Base-by-base conservation (phyloP, 148 eudicot species). In the Agrostemma githago region DNA sequence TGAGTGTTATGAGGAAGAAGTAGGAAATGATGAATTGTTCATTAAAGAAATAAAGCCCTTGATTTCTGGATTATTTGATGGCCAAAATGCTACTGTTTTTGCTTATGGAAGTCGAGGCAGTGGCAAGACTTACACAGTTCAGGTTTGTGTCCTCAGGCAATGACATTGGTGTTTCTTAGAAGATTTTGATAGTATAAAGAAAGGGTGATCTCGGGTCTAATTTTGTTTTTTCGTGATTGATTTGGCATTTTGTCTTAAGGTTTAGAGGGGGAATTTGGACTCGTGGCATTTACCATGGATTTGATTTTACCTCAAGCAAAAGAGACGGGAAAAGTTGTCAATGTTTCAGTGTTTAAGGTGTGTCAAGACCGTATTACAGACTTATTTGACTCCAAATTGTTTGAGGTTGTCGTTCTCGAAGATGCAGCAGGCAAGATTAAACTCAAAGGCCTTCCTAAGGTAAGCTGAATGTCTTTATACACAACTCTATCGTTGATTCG, bases 391-490 rank as follows among this genome's bases (percentile, higher is more conserved):
- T 73, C 89, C n/a, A 85, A n/a, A n/a, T n/a, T n/a, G n/a, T n/a
- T n/a, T n/a, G n/a, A n/a, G n/a, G n/a, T n/a, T n/a, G n/a, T n/a
- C 44, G 82, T 92, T 16, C 75, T 88, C 20, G 97, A 92, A 76
- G 91, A 86, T 84, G 89, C 82, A 37, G 86, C 78, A 21, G 97
- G 98, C 2, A 86, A 84, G 76, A 85, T 92, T 46, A 85, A 77
- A 44, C 87, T 95, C 41, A 95, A 87, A 86, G 97, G 97, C 68
- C 88, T 95, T 26, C 88, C 93, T 51, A 80, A 89, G 97, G 98
- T 83, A 78, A 82, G 38, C n/a, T 8, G 51, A 5, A 11, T 5
- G 37, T 38, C 38, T 37, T 37, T 64, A 19, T 58, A 14, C 62
- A 58, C 3, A 6, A 8, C 5, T n/a, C 43, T 9, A 19, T 2